Base-by-base conservation (phyloP, 2,329 filamentous ascomycete genomes). In the Venturia aucupariae region DNA sequence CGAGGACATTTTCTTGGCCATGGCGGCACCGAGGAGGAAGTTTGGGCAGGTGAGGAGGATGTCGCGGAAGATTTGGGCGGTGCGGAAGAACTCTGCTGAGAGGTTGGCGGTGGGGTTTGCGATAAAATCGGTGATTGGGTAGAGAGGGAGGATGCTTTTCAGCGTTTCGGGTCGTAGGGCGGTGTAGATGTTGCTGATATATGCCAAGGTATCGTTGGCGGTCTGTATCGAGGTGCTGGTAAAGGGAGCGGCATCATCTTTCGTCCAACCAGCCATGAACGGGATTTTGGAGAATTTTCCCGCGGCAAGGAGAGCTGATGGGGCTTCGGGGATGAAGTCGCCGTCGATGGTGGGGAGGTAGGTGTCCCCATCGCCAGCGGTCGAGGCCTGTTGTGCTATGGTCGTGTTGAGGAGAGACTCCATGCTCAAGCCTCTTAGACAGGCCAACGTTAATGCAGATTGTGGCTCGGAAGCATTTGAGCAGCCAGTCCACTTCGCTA, bases 41-140 rank as follows among this genome's bases (percentile, higher is more conserved):
- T 78, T 74, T 69, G 85, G 85, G 30, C 80, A 71, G 72, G 85
- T 84, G 2, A 75, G 75, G 69, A 80, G 81, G 0, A 80, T 80
- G 10, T 76, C 62, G 70, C 81, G 81, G 13, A 57, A 57, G 30
- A 57, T 35, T 22, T 57, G 51, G 27, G 51, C 27, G 51, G 27
- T 15, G 62, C 82, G 80, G 70, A 79, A 82, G 70, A 82, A 82
- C 62, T 84, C 77, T 35, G 72, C 69, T 2, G 78, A 77, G 1
- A 81, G 69, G 54, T 77, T 76, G 5, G 75, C 75, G 1, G 70
- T 68, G 10, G 68, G 54, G 65, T 77, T 71, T 2, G 70, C 68
- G 7, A 79, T 81, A 1, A 72, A 73, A 64, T 77, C 76, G 3
- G 85, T 73, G 68, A 77, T 82, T 68, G 72, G 75, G 46, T 78